Percentiles rank a stretch among this genome's conserved stretches.
Evolutionary conservation across 352 stramenopile species (phyloP).

Genomic region (Paralagenidium karlingii): DNA sequence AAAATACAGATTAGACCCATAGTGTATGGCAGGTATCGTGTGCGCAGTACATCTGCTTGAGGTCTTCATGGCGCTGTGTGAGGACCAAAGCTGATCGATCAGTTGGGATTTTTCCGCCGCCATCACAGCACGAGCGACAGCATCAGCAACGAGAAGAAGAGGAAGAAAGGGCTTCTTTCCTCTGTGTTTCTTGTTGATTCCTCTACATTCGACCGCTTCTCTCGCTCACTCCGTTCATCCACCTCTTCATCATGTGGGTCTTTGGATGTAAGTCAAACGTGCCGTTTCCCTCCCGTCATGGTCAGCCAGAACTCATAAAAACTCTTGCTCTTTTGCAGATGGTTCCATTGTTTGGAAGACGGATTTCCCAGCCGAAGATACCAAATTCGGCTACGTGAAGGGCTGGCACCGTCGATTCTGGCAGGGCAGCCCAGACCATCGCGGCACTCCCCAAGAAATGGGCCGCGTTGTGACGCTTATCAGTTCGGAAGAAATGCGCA

Average conservation of each 20-base stretch:
- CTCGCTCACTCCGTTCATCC: too few relatives aligned
- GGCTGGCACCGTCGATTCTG: constrained; percentile 83
- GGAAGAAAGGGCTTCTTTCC: too few relatives aligned
- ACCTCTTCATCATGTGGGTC: constrained; percentile 43
- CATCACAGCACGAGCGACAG: too few relatives aligned
- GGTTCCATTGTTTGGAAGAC: constrained; percentile 77
- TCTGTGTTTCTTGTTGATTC: too few relatives aligned
- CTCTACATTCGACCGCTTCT: too few relatives aligned
- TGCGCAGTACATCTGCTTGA: too few relatives aligned
- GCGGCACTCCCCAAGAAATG: constrained; percentile 55
- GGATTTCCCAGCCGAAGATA: constrained; percentile 49
- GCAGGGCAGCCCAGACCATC: constrained; percentile 81
- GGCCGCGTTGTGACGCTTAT: constrained; percentile 83
- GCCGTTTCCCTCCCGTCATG: neutral
- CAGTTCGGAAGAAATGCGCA: constrained; percentile 55
- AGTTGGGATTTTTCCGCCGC: too few relatives aligned
- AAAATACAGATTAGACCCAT: too few relatives aligned
- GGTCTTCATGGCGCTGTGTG: too few relatives aligned
- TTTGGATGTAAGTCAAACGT: constrained; percentile 28
- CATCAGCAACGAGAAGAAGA: too few relatives aligned
- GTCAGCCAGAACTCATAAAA: neutral
- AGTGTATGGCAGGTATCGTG: too few relatives aligned
- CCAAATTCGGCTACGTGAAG: constrained; percentile 56
- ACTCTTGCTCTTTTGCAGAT: constrained; percentile 7
- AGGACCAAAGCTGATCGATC: too few relatives aligned